phyloP scores from a whole-genome alignment of 352 stramenopile genomes.

The Globisporangium okanoganense region DNA sequence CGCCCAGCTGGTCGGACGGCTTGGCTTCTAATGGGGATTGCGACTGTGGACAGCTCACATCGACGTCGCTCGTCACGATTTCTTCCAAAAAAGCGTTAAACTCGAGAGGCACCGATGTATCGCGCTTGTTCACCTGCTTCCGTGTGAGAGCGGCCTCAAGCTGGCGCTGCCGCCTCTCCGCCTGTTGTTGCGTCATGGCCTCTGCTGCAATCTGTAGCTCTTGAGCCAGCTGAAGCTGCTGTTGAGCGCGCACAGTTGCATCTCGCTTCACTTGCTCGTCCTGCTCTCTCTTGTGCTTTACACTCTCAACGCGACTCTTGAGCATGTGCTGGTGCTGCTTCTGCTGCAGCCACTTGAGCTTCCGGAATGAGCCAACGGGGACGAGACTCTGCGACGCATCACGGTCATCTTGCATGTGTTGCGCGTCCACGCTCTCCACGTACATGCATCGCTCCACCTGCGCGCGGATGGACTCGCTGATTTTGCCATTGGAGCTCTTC shows the following conservation, averaged over 20 bases:
- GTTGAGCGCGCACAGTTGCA: background rate
- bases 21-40: constrained; percentile 9
- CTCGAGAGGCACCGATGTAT: constrained; percentile 11
- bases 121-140: constrained; percentile 4
- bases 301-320: background rate
- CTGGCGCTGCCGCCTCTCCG: background rate
- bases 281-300: background rate
- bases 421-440: constrained; percentile 27
- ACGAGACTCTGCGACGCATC: constrained; percentile 3
- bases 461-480: constrained; percentile 26
- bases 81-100: constrained; percentile 32
- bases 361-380: constrained; percentile 41
- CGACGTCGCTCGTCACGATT: constrained; percentile 26
- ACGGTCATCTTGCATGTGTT: constrained; percentile 1
- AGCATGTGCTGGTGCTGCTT: constrained; percentile 16
- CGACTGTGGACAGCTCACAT: constrained; percentile 17
- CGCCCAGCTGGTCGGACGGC: constrained; percentile 31
- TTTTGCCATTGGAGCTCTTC: background rate
- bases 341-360: constrained; percentile 34
- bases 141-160: constrained; percentile 9
- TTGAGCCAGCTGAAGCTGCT: constrained; percentile 16
- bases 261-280: background rate
- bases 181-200: background rate
- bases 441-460: constrained; percentile 45
- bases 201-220: constrained; percentile 15